Evolutionary conservation across 306 rosid species (phyloP).

Genomic region (Dicorynia guianensis): DNA sequence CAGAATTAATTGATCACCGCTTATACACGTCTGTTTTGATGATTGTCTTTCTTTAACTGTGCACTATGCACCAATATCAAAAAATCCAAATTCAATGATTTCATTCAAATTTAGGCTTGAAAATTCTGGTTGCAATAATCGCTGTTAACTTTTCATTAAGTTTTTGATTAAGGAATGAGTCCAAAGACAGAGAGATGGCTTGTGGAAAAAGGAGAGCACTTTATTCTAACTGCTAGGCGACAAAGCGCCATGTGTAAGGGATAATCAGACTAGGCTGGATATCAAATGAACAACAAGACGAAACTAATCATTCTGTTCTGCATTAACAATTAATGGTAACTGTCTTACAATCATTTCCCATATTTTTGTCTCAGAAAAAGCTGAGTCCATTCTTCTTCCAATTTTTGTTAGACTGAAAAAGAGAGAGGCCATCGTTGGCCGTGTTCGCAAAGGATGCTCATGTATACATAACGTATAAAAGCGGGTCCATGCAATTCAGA

Average conservation of each 20-base stretch:
- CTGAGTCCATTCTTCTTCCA: background rate
- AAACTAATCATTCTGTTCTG: conserved; percentile 36
- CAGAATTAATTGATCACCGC: too few species aligned
- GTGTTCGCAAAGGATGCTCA: too few species aligned
- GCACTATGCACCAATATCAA: too few species aligned
- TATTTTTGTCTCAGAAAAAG: conserved; percentile 23
- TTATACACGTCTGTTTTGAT: too few species aligned
- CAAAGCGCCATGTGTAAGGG: conserved; percentile 36
- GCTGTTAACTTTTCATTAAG: conserved; percentile 13
- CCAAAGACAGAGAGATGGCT: conserved; percentile 32
- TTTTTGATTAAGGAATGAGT: conserved; percentile 44
- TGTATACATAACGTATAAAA: too few species aligned
- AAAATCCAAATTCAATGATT: too few species aligned
- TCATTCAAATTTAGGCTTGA: conserved; percentile 12
- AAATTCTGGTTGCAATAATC: conserved; percentile 10
- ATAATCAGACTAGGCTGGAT: conserved; percentile 20
- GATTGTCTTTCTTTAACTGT: too few species aligned
- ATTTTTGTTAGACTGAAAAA: background rate
- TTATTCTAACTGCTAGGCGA: conserved; percentile 47
- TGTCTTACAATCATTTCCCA: background rate
- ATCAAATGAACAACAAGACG: conserved; percentile 18
- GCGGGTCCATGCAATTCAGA: too few species aligned
- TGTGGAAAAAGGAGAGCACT: conserved; percentile 39
- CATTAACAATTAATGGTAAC: background rate
- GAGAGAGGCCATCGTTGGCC: too few species aligned